Evolutionary conservation across 164 flowering plant genomes (phyloP), one percentile per base, ranked within the genome.

Genomic region (Vitis cinerea): DNA sequence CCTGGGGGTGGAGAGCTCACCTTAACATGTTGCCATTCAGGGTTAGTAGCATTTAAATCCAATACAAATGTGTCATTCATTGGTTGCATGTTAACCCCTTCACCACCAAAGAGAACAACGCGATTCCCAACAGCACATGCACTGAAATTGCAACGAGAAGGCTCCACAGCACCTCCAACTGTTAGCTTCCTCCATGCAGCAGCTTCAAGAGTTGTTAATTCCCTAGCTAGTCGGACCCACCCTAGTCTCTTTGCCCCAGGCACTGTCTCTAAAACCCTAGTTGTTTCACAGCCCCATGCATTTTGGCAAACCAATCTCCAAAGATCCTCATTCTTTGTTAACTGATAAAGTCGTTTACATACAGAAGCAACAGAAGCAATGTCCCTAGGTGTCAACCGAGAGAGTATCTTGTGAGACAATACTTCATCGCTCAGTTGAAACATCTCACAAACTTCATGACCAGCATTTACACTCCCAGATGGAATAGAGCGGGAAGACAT

Each of bases 1-100:
- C 98, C 95, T 63, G 98, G 97, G n/a, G 97, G 95, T 51, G 98
- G 98, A 48, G 95, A 91, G 80, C 92, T 83, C 64, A 93, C 98
- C 64, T 87, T 87, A 53, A 93, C 86, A 73, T 91, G 90, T 66
- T 79, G 82, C 98, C 97, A 91, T 75, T 87, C 98, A 10, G 95
- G 97, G 52, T 76, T 85, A 62, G 81, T 86, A 5, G 97, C 81
- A 75, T 88, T 91, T 30, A 93, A 67, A 70, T 93, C 98, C 81
- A 93, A 70, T 7, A 93, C 94, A 79, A 93, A 91, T 9, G 97
- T 91, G 73, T 93, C 97, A 72, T 93, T 93, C 98, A 93, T 93
- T 13, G 98, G 97, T 71, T 93, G 97, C 98, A 93, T 91, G 63
- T 93, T 90, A 8, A 93, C 94, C 37, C 97, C 98, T 73, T 93